Conservation (phyloP, 805 yeast species). For the Candida bentonensis region DNA sequence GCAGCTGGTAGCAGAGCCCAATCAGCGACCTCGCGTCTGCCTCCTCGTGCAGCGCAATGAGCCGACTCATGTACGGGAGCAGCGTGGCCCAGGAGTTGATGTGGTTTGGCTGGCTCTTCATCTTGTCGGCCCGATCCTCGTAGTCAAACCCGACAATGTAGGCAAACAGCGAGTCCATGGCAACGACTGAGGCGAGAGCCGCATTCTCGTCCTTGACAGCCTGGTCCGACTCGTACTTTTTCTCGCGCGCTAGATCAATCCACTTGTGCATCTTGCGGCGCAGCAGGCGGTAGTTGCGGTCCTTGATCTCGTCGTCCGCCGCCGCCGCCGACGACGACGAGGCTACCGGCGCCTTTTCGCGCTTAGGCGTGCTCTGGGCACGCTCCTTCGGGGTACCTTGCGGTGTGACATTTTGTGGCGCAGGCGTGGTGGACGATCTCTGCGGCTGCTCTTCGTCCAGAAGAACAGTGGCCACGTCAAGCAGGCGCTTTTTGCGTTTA, state of each 20-base stretch:
- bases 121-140: slow-evolving; percentile 23
- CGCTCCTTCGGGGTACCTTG: slow-evolving; percentile 1
- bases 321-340: slow-evolving; percentile 7
- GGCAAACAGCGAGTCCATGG: slow-evolving; percentile 27
- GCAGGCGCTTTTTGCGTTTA: neutral
- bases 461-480: neutral
- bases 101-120: slow-evolving; percentile 14
- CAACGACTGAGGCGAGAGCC: slow-evolving; percentile 21
- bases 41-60: slow-evolving; percentile 14
- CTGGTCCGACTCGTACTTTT: slow-evolving; percentile 28
- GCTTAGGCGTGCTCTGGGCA: neutral
- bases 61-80: slow-evolving; percentile 19
- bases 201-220: slow-evolving; percentile 16
- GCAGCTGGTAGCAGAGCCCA: slow-evolving; percentile 18
- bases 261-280: slow-evolving; percentile 21
- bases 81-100: slow-evolving; percentile 25
- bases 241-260: slow-evolving; percentile 23
- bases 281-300: slow-evolving; percentile 14
- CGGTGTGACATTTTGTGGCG: slow-evolving; percentile 2
- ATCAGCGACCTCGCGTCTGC: slow-evolving; percentile 14
- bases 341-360: neutral
- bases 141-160: slow-evolving; percentile 26
- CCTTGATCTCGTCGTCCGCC: slow-evolving; percentile 2
- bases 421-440: neutral
- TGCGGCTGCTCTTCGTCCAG: neutral